These are phyloP conservation scores for Leccinum disarticulatum DNA, from an alignment of 768 basidiomycete species.

Conservation along the genomic window DNA sequence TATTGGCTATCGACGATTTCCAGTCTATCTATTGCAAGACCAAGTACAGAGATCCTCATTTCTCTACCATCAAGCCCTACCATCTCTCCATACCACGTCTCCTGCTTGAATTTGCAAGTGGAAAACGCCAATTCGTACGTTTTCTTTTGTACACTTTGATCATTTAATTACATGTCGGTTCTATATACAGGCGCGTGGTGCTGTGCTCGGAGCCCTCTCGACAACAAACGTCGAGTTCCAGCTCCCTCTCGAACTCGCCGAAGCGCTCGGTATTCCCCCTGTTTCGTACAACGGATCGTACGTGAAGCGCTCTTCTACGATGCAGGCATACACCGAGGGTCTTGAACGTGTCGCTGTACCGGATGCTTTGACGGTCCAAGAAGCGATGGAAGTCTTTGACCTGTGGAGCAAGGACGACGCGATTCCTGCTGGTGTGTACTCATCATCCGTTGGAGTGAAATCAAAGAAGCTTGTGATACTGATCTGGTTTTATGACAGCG, in stretches of 20 bases:
- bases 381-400: slow-evolving; percentile 76
- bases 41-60: slow-evolving; percentile 73
- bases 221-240: slow-evolving; percentile 57
- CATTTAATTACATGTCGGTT: background rate
- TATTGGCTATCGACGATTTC: slow-evolving; percentile 16
- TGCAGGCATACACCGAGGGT: slow-evolving; percentile 56
- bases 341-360: slow-evolving; percentile 53
- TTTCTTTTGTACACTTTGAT: background rate
- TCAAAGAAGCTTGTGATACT: background rate
- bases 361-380: slow-evolving; percentile 55
- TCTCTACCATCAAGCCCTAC: slow-evolving; percentile 64
- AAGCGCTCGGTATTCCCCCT: slow-evolving; percentile 52
- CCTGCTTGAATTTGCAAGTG: slow-evolving; percentile 61
- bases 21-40: slow-evolving; percentile 33
- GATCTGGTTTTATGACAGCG: slow-evolving; percentile 24
- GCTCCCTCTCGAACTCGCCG: slow-evolving; percentile 60
- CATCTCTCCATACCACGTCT: slow-evolving; percentile 79
- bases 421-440: slow-evolving; percentile 46
- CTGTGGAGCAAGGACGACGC: slow-evolving; percentile 68
- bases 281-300: slow-evolving; percentile 52
- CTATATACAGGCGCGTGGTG: slow-evolving; percentile 60
- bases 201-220: slow-evolving; percentile 70
- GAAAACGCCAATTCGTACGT: slow-evolving; percentile 34
- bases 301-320: slow-evolving; percentile 47
- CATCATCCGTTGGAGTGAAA: background rate